Evolutionary conservation across 2,329 filamentous ascomycete genomes (phyloP).

Genomic region (Sarocladium strictum): DNA sequence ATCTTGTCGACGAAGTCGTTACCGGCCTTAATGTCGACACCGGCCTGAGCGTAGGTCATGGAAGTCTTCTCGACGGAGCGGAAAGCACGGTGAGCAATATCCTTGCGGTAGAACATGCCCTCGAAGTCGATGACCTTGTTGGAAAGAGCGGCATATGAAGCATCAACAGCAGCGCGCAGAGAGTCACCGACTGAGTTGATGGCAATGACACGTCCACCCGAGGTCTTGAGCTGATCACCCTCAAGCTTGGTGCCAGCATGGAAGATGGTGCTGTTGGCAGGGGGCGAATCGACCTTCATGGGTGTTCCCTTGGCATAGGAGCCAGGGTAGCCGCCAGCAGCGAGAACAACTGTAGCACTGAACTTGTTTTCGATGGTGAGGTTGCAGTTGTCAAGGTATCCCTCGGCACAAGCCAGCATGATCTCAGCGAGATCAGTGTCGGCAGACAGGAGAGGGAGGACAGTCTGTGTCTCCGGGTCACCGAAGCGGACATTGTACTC

Average conservation of each 20-base stretch:
- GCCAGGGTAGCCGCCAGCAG: constrained; percentile 85
- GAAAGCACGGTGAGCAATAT: constrained; percentile 79
- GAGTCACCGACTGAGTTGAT: constrained; percentile 70
- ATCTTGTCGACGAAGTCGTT: constrained; percentile 91
- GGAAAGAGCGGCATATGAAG: constrained; percentile 79
- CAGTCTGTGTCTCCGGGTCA: constrained; percentile 85
- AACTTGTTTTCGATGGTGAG: constrained; percentile 64
- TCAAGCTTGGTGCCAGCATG: constrained; percentile 79
- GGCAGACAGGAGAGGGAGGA: constrained; percentile 69
- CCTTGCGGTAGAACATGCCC: constrained; percentile 85
- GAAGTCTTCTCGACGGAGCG: constrained; percentile 31
- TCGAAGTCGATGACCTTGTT: constrained; percentile 67
- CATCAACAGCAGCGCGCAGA: constrained; percentile 75
- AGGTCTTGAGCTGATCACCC: constrained; percentile 60
- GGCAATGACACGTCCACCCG: constrained; percentile 88
- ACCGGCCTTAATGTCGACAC: constrained; percentile 89
- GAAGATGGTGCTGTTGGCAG: constrained; percentile 63
- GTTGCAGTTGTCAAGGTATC: constrained; percentile 63
- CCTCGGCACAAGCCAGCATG: constrained; percentile 77
- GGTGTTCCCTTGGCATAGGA: constrained; percentile 73
- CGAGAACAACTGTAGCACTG: constrained; percentile 89
- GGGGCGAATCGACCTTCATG: constrained; percentile 43
- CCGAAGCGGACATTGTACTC: constrained; percentile 95
- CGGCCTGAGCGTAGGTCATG: constrained; percentile 88
- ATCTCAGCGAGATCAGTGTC: constrained; percentile 83